These are phyloP conservation scores for Heritiera fomes DNA, from an alignment of 345 rosid genomes.

Conservation along the genomic window DNA sequence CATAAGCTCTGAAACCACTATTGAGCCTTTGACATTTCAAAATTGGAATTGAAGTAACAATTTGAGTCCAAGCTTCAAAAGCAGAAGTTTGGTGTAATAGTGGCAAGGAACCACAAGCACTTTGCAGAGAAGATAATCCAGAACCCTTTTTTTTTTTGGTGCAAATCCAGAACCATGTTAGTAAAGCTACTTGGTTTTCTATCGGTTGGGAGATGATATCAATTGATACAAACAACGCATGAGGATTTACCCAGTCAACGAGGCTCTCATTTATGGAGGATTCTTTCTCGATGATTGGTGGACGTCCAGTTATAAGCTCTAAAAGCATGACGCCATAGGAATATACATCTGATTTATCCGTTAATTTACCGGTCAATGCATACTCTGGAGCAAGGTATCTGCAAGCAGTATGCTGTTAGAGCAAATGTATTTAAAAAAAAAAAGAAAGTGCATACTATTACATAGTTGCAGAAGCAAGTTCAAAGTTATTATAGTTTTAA, in stretches of 20 bases:
- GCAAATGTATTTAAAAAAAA: not conserved
- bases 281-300: slow-evolving; percentile 49
- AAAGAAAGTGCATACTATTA: not conserved
- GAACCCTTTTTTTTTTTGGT: too few species aligned
- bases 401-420: not conserved
- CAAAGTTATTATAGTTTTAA: not conserved
- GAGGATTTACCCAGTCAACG: slow-evolving; percentile 70
- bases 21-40: not conserved
- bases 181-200: too few species aligned
- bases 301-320: slow-evolving; percentile 72
- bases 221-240: not conserved
- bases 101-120: too few species aligned
- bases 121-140: too few species aligned
- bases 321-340: slow-evolving; percentile 76
- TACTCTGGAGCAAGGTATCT: slow-evolving; percentile 72
- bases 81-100: too few species aligned
- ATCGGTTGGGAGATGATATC: not conserved
- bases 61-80: not conserved
- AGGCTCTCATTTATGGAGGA: slow-evolving; percentile 50
- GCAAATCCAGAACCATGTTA: too few species aligned
- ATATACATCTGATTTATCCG: slow-evolving; percentile 79
- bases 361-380: slow-evolving; percentile 72
- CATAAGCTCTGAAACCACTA: not conserved
- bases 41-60: not conserved
- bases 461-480: not conserved